Conservation (phyloP, 179 eudicot species). For the Carnegiea gigantea region DNA sequence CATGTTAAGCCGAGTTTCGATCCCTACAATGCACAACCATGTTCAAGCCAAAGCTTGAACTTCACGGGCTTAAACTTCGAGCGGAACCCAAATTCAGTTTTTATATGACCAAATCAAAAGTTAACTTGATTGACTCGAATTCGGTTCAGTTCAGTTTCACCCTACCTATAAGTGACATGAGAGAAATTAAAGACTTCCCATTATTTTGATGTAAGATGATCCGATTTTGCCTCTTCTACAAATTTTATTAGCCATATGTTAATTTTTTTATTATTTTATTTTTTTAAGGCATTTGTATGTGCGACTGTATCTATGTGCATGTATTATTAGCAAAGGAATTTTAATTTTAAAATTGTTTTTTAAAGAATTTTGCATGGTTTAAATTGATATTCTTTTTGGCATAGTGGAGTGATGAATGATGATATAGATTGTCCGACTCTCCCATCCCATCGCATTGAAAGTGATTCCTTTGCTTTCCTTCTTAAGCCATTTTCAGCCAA, state of each 20-base stretch:
- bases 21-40: too few relatives aligned
- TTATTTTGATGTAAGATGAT: not conserved
- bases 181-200: not conserved
- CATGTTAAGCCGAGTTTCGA: too few relatives aligned
- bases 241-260: not conserved
- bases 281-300: not conserved
- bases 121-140: too few relatives aligned
- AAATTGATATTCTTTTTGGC: slow-evolving; percentile 4
- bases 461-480: slow-evolving; percentile 50
- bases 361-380: slow-evolving; percentile 10
- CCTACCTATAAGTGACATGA: not conserved
- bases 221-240: not conserved
- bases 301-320: not conserved
- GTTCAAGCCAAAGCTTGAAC: too few relatives aligned
- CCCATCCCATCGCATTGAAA: slow-evolving; percentile 10
- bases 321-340: not conserved
- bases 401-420: slow-evolving; percentile 6
- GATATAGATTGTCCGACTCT: not conserved
- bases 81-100: too few relatives aligned
- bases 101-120: too few relatives aligned
- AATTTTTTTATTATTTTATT: not conserved
- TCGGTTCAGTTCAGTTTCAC: too few relatives aligned
- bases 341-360: not conserved
- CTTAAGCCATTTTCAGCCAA: slow-evolving; percentile 58
- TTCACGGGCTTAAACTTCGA: too few relatives aligned